Evolutionary conservation across 805 yeast species (phyloP).

Genomic region (Kuraishia ogatae): DNA sequence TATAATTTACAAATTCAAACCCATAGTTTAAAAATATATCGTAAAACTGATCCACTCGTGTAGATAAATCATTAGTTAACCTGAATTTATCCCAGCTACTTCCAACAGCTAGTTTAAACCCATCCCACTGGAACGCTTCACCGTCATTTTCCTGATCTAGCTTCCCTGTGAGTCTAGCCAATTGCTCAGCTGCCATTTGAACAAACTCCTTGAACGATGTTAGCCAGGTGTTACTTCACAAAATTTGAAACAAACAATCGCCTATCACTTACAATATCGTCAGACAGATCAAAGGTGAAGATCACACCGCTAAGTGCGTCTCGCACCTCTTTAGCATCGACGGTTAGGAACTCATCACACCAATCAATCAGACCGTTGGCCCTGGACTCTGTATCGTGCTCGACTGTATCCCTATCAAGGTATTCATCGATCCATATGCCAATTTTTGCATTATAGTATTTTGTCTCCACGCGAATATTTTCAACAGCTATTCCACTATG

Average conservation of each 20-base stretch:
- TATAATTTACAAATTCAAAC: constrained; percentile 31
- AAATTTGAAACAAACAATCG: too few relatives aligned
- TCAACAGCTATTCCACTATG: constrained; percentile 19
- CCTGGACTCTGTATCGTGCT: constrained; percentile 6
- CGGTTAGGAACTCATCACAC: constrained; percentile 27
- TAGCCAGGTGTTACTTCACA: too few relatives aligned
- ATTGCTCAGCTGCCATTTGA: constrained; percentile 9
- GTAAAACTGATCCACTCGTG: constrained; percentile 20
- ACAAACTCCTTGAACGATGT: not conserved
- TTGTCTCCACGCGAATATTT: constrained; percentile 12
- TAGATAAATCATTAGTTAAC: not conserved
- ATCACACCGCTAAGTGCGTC: constrained; percentile 37
- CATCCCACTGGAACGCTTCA: constrained; percentile 20
- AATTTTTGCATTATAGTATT: constrained; percentile 18
- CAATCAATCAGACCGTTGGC: constrained; percentile 22
- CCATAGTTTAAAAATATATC: constrained; percentile 29
- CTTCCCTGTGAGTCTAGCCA: constrained; percentile 14
- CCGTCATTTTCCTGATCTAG: constrained; percentile 6
- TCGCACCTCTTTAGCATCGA: constrained; percentile 32
- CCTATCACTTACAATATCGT: constrained; percentile 5
- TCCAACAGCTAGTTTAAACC: constrained; percentile 29
- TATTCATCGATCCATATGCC: constrained; percentile 21
- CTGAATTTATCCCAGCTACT: constrained; percentile 3
- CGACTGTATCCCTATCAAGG: constrained; percentile 18
- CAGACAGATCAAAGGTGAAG: constrained; percentile 26